A percentile compares a stretch with the other conserved stretches of the same genome.
These are phyloP conservation scores for Populus ilicifolia DNA, from an alignment of 345 rosid species.

Conservation along the genomic window DNA sequence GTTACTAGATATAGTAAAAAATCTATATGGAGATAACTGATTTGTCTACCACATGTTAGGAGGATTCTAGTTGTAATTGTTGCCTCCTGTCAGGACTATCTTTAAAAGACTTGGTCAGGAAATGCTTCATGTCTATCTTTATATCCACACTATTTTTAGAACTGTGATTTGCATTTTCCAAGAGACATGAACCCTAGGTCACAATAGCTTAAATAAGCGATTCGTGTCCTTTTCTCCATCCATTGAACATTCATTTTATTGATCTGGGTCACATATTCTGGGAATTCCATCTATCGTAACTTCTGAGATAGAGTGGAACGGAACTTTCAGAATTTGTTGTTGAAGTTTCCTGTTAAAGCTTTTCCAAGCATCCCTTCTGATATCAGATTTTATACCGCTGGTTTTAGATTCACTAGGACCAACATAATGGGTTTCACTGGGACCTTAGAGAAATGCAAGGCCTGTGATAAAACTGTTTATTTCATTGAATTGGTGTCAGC, in stretches of 20 bases:
- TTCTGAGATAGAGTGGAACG: neutral
- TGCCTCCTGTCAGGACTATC: neutral
- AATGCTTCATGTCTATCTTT: neutral
- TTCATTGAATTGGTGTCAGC: constrained; percentile 62
- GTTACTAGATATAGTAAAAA: neutral
- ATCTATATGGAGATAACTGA: neutral
- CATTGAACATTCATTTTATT: constrained; percentile 2
- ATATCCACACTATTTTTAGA: neutral
- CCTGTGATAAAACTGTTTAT: constrained; percentile 76
- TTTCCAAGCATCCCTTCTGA: neutral
- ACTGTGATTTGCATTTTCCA: neutral
- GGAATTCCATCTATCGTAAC: constrained; percentile 13
- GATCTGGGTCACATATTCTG: neutral
- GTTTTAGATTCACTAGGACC: neutral
- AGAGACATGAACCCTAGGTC: neutral
- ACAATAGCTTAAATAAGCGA: neutral
- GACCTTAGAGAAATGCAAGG: constrained; percentile 70
- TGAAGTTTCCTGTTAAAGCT: neutral
- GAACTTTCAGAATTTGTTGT: constrained; percentile 6
- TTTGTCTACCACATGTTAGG: neutral
- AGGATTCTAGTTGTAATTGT: neutral
- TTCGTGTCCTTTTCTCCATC: neutral
- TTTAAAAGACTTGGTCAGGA: neutral
- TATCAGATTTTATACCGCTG: neutral
- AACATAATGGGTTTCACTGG: constrained; percentile 50